phyloP scores from a whole-genome alignment of 2,329 filamentous ascomycete genomes.

The Penicillium sp. region DNA sequence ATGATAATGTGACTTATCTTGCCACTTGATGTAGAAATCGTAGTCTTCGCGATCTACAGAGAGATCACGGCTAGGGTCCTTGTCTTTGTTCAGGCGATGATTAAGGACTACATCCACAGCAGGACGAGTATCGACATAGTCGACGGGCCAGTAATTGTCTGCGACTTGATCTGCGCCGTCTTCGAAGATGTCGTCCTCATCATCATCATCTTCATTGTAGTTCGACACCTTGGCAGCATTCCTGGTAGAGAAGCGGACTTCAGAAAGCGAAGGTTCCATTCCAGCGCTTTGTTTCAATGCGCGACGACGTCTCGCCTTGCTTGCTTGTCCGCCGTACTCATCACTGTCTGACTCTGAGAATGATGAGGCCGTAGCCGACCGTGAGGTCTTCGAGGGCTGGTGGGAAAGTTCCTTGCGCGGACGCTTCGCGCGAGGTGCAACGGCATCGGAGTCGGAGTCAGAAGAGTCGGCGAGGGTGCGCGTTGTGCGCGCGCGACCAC shows the following conservation, averaged over 20 bases:
- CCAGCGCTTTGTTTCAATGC: constrained; percentile 61
- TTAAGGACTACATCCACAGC: constrained; percentile 90
- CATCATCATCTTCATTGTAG: constrained; percentile 67
- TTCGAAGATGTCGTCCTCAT: constrained; percentile 57
- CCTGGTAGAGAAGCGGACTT: constrained; percentile 88
- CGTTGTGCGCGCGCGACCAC: constrained; percentile 65
- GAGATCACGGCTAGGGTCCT: constrained; percentile 39
- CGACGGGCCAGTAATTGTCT: constrained; percentile 65
- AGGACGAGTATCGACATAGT: constrained; percentile 70
- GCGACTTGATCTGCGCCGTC: constrained; percentile 59
- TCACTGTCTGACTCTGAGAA: constrained; percentile 67
- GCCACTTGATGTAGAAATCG: constrained; percentile 94
- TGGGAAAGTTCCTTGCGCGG: constrained; percentile 54
- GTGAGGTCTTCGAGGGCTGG: constrained; percentile 50
- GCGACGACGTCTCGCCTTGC: constrained; percentile 73
- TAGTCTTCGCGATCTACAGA: constrained; percentile 64
- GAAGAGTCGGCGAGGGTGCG: constrained; percentile 63
- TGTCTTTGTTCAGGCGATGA: constrained; percentile 72
- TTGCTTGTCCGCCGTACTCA: constrained; percentile 71
- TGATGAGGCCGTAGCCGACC: constrained; percentile 55
- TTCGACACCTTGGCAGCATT: constrained; percentile 72
- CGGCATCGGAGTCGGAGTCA: constrained; percentile 70
- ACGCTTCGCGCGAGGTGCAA: constrained; percentile 46
- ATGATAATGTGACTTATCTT: constrained; percentile 90
- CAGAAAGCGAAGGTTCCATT: constrained; percentile 64